Evolutionary conservation across 2,329 filamentous ascomycete species (phyloP).

Genomic region (Xylariomycetidae sp.): DNA sequence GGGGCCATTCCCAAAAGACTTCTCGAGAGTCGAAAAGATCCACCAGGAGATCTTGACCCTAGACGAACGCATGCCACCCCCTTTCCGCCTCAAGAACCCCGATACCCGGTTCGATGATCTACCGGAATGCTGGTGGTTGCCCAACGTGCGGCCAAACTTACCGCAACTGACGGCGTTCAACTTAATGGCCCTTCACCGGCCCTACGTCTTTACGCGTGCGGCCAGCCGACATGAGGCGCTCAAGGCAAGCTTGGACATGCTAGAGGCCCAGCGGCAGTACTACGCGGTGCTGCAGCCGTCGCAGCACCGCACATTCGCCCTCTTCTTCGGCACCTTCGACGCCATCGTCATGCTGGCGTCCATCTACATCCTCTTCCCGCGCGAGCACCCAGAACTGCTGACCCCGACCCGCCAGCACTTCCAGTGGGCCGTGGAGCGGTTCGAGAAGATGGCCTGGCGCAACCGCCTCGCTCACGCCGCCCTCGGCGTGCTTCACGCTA

Average conservation of each 20-base stretch:
- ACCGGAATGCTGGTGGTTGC: slow-evolving; percentile 49
- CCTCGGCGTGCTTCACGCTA: slow-evolving; percentile 48
- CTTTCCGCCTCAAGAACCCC: slow-evolving; percentile 48
- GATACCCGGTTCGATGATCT: slow-evolving; percentile 50
- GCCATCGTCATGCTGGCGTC: slow-evolving; percentile 55
- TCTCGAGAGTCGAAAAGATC: slow-evolving; percentile 46
- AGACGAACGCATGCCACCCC: slow-evolving; percentile 42
- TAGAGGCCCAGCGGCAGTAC: slow-evolving; percentile 46
- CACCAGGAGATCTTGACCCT: slow-evolving; percentile 45
- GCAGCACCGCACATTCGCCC: slow-evolving; percentile 48
- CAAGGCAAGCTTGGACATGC: slow-evolving; percentile 47
- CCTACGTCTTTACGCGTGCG: slow-evolving; percentile 54
- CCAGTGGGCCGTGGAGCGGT: slow-evolving; percentile 53
- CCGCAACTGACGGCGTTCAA: slow-evolving; percentile 47
- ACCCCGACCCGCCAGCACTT: slow-evolving; percentile 48
- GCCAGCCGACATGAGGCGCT: slow-evolving; percentile 50
- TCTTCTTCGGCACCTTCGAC: slow-evolving; percentile 60
- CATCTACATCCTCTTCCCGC: slow-evolving; percentile 55
- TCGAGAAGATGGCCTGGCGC: slow-evolving; percentile 47
- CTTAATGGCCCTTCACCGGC: slow-evolving; percentile 54
- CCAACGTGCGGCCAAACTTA: slow-evolving; percentile 36
- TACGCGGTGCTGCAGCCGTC: slow-evolving; percentile 43
- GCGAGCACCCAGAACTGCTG: slow-evolving; percentile 44
- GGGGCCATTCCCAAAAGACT: slow-evolving; percentile 49
- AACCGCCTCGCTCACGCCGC: slow-evolving; percentile 50